phyloP scores from a whole-genome alignment of 768 basidiomycete genomes.

The Dictyophora rubrovolvata region DNA sequence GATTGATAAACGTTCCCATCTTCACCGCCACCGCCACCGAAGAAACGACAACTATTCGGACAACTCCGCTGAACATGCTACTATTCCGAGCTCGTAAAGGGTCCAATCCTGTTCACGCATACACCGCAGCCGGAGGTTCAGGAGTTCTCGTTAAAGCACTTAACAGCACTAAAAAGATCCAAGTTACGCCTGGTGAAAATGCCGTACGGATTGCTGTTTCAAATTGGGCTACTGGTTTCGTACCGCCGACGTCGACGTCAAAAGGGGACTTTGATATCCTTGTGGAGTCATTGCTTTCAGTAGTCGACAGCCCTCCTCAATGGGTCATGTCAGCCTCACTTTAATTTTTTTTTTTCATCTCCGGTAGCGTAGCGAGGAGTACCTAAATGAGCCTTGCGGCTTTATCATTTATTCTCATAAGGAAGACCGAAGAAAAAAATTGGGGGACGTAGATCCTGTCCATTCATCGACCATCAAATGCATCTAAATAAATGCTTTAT shows the following conservation, averaged over 20 bases:
- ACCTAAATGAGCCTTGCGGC: no score
- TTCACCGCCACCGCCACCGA: background rate
- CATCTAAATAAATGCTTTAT: no score
- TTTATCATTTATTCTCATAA: no score
- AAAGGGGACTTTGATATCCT: conserved; percentile 19
- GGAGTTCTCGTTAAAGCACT: conserved; percentile 19
- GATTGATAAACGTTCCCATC: background rate
- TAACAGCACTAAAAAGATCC: conserved; percentile 25
- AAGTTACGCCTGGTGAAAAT: conserved; percentile 21
- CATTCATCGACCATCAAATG: no score
- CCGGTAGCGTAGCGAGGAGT: background rate
- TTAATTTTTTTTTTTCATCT: background rate
- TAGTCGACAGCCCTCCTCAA: conserved; percentile 9
- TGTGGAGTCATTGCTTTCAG: conserved; percentile 16
- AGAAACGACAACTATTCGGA: conserved; percentile 7
- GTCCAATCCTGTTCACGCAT: conserved; percentile 2
- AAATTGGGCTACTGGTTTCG: conserved; percentile 22
- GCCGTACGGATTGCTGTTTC: conserved; percentile 30
- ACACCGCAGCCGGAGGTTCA: background rate
- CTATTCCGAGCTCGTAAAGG: conserved; percentile 20
- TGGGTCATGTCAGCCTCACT: background rate
- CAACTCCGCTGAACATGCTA: conserved; percentile 26
- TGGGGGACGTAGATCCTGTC: no score
- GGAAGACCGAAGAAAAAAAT: no score
- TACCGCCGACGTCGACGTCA: background rate